Conservation (phyloP, 345 rosid genomes). For the Salix brachista region DNA sequence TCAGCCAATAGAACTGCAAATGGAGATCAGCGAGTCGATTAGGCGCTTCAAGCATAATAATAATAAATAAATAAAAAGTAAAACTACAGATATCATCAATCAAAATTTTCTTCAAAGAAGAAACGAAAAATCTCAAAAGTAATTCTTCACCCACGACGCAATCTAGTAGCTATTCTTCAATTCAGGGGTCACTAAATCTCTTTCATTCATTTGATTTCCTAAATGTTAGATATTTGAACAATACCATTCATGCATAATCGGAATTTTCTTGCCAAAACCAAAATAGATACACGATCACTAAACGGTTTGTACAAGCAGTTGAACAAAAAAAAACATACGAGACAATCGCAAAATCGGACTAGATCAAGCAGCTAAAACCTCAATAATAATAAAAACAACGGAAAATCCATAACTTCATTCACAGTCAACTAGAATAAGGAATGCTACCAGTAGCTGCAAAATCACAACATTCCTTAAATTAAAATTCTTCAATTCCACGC, state of each 20-base stretch:
- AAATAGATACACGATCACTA: conserved; percentile 10
- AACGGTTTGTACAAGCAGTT: conserved; percentile 6
- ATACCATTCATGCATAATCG: neutral
- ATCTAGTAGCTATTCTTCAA: neutral
- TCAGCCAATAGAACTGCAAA: conserved; percentile 34
- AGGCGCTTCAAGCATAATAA: neutral
- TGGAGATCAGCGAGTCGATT: conserved; percentile 9
- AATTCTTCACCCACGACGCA: conserved; percentile 3
- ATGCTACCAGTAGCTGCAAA: neutral
- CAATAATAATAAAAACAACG: neutral
- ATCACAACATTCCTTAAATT: conserved; percentile 11
- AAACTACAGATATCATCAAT: neutral
- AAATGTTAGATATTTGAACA: neutral
- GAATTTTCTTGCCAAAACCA: neutral
- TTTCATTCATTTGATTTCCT: neutral
- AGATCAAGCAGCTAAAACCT: conserved; percentile 18
- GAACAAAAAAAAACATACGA: neutral
- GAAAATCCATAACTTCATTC: conserved; percentile 25
- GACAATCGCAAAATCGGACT: neutral
- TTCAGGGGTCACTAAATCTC: neutral
- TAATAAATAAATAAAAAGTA: neutral
- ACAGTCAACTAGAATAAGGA: conserved; percentile 19
- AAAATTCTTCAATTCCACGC: conserved; percentile 24
- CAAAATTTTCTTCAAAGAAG: neutral
- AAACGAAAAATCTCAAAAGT: neutral